Evolutionary conservation across 768 basidiomycete species (phyloP).

Genomic region (Inosperma sp.): DNA sequence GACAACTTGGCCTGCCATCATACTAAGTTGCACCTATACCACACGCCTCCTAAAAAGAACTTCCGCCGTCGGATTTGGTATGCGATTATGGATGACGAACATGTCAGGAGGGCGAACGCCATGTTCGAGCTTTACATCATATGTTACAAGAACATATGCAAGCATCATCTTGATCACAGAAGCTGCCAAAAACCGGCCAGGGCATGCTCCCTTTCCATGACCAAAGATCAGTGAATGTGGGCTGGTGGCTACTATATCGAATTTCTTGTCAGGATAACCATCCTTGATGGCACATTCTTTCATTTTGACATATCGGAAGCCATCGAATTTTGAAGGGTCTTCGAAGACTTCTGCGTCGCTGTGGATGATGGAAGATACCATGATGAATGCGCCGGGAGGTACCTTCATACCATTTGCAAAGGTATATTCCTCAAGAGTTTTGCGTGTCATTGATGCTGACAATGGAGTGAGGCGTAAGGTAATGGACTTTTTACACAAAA

Average conservation of each 20-base stretch:
- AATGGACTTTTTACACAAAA: neutral
- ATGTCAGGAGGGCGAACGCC: conserved; percentile 2
- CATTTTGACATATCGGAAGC: conserved; percentile 20
- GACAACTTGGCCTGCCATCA: too few species aligned
- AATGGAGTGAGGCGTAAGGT: neutral
- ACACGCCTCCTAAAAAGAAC: too few species aligned
- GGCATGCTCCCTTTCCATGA: conserved; percentile 7
- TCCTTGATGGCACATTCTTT: neutral
- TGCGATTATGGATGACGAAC: neutral
- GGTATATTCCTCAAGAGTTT: neutral
- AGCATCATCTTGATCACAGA: conserved; percentile 1
- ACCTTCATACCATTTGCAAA: conserved; percentile 42
- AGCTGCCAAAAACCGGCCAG: conserved; percentile 10
- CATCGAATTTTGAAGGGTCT: conserved; percentile 18
- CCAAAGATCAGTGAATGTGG: conserved; percentile 14
- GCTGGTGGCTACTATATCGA: conserved; percentile 12
- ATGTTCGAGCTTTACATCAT: conserved; percentile 3
- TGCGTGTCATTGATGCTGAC: neutral
- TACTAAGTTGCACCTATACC: too few species aligned
- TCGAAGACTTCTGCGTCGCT: conserved; percentile 8
- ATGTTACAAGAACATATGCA: neutral
- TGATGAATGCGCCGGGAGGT: conserved; percentile 33
- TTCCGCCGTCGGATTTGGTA: conserved; percentile 1
- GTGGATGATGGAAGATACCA: too few species aligned
- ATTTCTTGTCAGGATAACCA: neutral